A percentile compares a stretch with the other conserved stretches of the same genome.
Evolutionary conservation across 345 rosid species (phyloP).

Genomic region (Theobroma cacao): DNA sequence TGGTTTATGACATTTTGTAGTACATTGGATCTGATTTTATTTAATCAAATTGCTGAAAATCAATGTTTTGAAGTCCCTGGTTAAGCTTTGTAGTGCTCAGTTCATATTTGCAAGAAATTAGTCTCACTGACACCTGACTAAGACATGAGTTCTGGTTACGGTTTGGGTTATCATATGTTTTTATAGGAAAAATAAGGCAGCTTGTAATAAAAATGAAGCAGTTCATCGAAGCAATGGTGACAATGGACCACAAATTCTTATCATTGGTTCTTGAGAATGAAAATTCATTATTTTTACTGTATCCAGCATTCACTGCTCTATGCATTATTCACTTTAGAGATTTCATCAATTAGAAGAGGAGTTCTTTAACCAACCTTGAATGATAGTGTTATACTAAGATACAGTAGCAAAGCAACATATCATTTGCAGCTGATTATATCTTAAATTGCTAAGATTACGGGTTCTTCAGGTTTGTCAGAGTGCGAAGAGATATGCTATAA

Average conservation of each 20-base stretch:
- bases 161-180: not conserved
- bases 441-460: conserved; percentile 21
- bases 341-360: not conserved
- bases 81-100: not conserved
- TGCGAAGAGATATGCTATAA: conserved; percentile 91
- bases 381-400: not conserved
- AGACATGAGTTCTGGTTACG: not conserved
- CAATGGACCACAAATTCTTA: not conserved
- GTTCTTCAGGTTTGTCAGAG: conserved; percentile 59
- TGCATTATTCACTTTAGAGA: not conserved
- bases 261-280: not conserved
- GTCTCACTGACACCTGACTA: not conserved
- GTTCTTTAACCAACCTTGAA: not conserved
- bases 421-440: not conserved
- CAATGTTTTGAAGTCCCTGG: not conserved
- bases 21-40: not conserved
- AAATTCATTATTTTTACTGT: not conserved
- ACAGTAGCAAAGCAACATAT: not conserved
- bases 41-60: not conserved
- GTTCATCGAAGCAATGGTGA: not conserved
- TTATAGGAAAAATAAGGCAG: not conserved
- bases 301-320: not conserved
- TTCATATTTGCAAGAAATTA: conserved; percentile 1
- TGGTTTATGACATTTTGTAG: not conserved
- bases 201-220: not conserved